These are phyloP conservation scores for Rubia yunnanensis DNA, from an alignment of 257 asterid genomes.

Conservation along the genomic window DNA sequence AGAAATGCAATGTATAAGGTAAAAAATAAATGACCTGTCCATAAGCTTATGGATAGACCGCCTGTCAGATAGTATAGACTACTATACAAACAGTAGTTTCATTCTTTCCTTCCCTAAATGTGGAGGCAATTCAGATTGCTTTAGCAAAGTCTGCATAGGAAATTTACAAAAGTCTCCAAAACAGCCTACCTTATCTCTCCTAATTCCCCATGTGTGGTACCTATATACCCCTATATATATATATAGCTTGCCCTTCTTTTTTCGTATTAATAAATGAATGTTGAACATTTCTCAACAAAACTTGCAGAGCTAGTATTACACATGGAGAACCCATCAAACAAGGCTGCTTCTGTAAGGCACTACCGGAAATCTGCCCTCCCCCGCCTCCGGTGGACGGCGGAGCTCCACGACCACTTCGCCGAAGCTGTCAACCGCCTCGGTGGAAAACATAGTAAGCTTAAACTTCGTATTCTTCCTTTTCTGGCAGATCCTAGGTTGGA, in stretches of 20 bases:
- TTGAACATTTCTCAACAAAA: background rate
- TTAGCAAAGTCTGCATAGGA: conserved; percentile 13
- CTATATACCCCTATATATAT: background rate
- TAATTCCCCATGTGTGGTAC: background rate
- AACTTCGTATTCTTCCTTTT: no score
- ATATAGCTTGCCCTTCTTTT: background rate
- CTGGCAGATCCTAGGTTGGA: background rate
- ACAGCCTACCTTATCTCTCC: conserved; percentile 7
- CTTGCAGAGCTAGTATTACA: background rate
- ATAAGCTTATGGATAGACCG: no score
- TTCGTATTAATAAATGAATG: background rate
- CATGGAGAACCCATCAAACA: background rate
- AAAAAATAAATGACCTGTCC: no score
- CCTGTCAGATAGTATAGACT: no score
- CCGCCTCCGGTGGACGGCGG: conserved; percentile 32
- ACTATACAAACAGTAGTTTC: conserved; percentile 1
- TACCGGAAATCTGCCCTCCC: conserved; percentile 26
- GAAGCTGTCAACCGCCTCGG: conserved; percentile 28
- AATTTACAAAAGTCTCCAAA: conserved; percentile 12
- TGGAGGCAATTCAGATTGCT: conserved; percentile 5
- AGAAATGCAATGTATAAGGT: no score
- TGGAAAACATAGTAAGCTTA: conserved; percentile 23
- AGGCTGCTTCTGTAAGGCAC: conserved; percentile 15
- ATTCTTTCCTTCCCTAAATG: background rate
- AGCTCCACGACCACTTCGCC: conserved; percentile 26